A percentile compares a stretch with the other conserved stretches of the same genome.
Evolutionary conservation across 192 early-diverging fungal genomes (phyloP).

Genomic region (Podila verticillata): DNA sequence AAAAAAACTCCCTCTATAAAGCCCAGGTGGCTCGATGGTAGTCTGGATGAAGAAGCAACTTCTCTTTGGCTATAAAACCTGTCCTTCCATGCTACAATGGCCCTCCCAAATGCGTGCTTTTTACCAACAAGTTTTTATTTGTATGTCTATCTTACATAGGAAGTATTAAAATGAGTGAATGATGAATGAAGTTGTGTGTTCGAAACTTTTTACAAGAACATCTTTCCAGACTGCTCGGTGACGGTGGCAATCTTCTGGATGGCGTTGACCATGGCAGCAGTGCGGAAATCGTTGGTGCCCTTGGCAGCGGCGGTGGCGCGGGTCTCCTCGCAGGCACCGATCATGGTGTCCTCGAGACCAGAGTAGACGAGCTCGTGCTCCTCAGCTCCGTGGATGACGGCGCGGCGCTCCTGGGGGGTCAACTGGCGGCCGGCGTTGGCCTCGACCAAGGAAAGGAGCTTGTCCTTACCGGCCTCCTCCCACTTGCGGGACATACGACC

Average conservation of each 20-base stretch:
- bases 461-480: slow-evolving; percentile 80
- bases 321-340: slow-evolving; percentile 79
- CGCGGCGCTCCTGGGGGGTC: slow-evolving; percentile 76
- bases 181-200: neutral
- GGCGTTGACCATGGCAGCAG: slow-evolving; percentile 80
- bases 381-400: slow-evolving; percentile 83
- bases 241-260: slow-evolving; percentile 85
- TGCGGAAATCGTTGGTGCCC: slow-evolving; percentile 75
- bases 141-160: slow-evolving; percentile 8
- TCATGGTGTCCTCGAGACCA: slow-evolving; percentile 90
- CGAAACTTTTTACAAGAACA: slow-evolving; percentile 70
- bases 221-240: slow-evolving; percentile 78
- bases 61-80: too few relatives aligned
- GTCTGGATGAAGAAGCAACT: too few relatives aligned
- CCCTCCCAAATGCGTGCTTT: neutral
- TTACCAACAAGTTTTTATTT: neutral
- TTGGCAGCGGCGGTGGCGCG: slow-evolving; percentile 69
- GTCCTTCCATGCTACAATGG: too few relatives aligned
- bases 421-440: slow-evolving; percentile 78
- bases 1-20: too few relatives aligned
- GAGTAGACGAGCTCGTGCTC: slow-evolving; percentile 88
- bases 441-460: slow-evolving; percentile 77
- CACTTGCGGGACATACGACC: slow-evolving; percentile 87
- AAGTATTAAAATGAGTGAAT: slow-evolving; percentile 4
- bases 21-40: too few relatives aligned